These are phyloP conservation scores for Pichia nanzhaoensis DNA, from an alignment of 805 yeast genomes.

Conservation along the genomic window DNA sequence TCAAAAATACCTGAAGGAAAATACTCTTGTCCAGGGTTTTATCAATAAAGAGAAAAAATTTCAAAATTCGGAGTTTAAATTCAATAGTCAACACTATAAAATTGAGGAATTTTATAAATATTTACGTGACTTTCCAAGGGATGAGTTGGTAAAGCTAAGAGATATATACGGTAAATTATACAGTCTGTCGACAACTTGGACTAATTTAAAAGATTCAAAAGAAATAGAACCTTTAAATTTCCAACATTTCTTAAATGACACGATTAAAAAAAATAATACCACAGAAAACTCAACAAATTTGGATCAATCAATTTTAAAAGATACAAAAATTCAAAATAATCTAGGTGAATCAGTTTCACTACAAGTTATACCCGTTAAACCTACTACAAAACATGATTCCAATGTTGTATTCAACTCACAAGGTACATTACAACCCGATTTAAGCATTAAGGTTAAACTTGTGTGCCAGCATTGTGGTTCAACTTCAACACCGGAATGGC, in stretches of 20 bases:
- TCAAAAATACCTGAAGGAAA: background rate
- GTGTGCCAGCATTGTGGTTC: conserved; percentile 67
- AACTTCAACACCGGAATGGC: conserved; percentile 84
- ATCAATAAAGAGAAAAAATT: background rate
- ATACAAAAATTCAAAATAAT: background rate
- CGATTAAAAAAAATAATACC: background rate
- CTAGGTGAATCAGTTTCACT: conserved; percentile 26
- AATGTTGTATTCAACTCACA: conserved; percentile 22
- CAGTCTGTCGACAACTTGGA: conserved; percentile 9
- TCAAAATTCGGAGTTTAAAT: background rate
- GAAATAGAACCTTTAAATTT: background rate
- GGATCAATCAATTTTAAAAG: background rate
- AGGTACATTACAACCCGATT: conserved; percentile 31
- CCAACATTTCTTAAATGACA: background rate
- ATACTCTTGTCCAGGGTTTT: background rate
- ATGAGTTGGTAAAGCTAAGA: conserved; percentile 9
- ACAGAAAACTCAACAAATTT: background rate
- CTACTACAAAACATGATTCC: conserved; percentile 6
- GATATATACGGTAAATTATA: background rate
- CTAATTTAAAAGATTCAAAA: background rate
- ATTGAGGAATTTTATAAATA: conserved; percentile 15
- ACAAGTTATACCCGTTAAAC: conserved; percentile 28
- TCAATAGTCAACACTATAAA: conserved; percentile 2
- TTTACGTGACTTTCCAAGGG: conserved; percentile 8
- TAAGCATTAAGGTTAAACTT: conserved; percentile 27